Percentiles rank a stretch among this genome's conserved stretches.
Conservation (phyloP, 2,329 filamentous ascomycete genomes). For the Venturia aucupariae region DNA sequence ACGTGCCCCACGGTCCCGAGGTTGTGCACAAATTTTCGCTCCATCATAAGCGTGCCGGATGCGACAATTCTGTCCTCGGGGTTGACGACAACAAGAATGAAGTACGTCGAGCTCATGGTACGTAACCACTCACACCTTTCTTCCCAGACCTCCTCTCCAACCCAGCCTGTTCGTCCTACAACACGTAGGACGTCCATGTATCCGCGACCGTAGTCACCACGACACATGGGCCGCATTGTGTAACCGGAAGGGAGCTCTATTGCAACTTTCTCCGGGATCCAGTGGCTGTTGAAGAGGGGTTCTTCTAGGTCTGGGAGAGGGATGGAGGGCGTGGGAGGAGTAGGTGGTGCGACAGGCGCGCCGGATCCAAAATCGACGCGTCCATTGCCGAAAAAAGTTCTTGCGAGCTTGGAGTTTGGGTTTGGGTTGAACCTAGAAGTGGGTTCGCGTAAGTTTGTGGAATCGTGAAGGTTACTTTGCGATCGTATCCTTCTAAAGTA, state of each 20-base stretch:
- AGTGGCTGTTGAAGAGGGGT: conserved; percentile 16
- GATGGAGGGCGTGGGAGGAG: conserved; percentile 1
- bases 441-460: neutral
- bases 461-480: neutral
- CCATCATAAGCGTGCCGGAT: conserved; percentile 18
- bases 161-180: conserved; percentile 16
- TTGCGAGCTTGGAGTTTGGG: conserved; percentile 9
- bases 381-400: conserved; percentile 10
- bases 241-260: conserved; percentile 18
- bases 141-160: conserved; percentile 18
- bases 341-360: conserved; percentile 5
- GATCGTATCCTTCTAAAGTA: neutral
- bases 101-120: conserved; percentile 16
- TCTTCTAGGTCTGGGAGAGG: conserved; percentile 14
- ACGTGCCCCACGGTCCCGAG: conserved; percentile 18
- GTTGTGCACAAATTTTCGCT: conserved; percentile 17
- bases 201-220: conserved; percentile 18
- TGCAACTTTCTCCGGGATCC: conserved; percentile 14
- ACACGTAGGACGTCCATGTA: conserved; percentile 17
- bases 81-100: conserved; percentile 18
- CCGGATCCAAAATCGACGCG: conserved; percentile 11
- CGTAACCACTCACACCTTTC: conserved; percentile 18
- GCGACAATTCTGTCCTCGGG: conserved; percentile 16
- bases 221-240: conserved; percentile 17
- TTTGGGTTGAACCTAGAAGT: conserved; percentile 13